Evolutionary conservation across 2,329 filamentous ascomycete species (phyloP), one percentile per base, ranked within the genome.

Genomic region (Trichoderma asperellum): DNA sequence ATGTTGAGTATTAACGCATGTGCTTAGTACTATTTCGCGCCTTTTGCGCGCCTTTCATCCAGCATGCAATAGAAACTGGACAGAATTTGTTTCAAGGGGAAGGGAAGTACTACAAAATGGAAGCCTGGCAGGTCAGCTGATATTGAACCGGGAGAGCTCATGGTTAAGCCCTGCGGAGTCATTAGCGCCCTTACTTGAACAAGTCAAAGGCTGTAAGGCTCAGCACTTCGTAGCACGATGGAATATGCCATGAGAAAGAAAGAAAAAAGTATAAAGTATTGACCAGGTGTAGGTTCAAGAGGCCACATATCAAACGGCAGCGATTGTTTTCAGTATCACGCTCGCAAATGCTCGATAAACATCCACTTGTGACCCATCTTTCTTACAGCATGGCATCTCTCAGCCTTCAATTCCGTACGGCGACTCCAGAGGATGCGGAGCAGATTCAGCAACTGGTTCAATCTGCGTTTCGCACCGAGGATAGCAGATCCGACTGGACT

Each of bases 391-490:
- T 66, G 63, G 63, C 63, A 7, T 18, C 47, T n/a, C 10, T 7
- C 34, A 56, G 68, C 18, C 76, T 81, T 29, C 70, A 75, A 10
- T 83, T 82, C 68, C 81, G 80, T 65, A 58, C 74, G 40, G 82
- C 82, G 59, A 79, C 75, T 8, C 52, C 68, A 7, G 74, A 79
- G 2, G 81, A 83, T 68, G 82, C 79, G 0, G 61, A 71, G 0
- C 75, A 71, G 7, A 66, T 83, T 32, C 80, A 80, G 34, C 69
- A 76, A 18, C 75, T 83, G 1, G 77, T 82, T 0, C 75, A 83
- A 62, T 72, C 77, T 14, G 80, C 82, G 0, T 83, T 83, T 58
- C 80, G 79, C 40, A 75, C 80, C 56, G 74, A 77, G 3, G 81
- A 83, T 53, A 78, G 70, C 69, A 74, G 81, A 60, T 68, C 76